phyloP scores from a whole-genome alignment of 805 yeast genomes.

The Metschnikowia henanensis region DNA sequence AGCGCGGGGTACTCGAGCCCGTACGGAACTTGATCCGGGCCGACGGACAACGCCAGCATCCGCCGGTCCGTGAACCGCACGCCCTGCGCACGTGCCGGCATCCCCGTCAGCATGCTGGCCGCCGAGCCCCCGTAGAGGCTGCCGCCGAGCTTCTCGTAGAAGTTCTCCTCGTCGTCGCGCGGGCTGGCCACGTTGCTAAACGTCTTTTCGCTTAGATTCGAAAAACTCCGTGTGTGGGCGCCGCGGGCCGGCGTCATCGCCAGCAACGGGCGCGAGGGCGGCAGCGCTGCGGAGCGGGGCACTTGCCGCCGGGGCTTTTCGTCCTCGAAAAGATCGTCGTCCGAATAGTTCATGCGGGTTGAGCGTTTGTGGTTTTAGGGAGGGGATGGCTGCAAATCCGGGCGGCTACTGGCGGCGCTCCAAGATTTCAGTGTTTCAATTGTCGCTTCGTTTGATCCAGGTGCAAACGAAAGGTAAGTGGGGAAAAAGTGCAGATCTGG shows the following conservation, averaged over 20 bases:
- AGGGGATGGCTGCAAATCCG: no score
- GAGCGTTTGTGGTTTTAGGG: neutral
- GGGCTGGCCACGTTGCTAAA: conserved; percentile 7
- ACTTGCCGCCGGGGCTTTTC: conserved; percentile 8
- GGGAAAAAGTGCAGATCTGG: no score
- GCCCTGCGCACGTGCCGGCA: neutral
- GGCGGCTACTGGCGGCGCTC: no score
- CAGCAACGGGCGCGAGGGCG: conserved; percentile 4
- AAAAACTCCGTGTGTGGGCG: conserved; percentile 11
- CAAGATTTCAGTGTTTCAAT: no score
- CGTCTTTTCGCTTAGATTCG: conserved; percentile 12
- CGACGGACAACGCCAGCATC: conserved; percentile 10
- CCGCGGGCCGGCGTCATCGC: neutral
- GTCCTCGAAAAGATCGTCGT: conserved; percentile 21
- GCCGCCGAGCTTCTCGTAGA: conserved; percentile 21
- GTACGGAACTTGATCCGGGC: conserved; percentile 2
- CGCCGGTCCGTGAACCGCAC: conserved; percentile 10
- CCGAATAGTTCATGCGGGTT: conserved; percentile 11
- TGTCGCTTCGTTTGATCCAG: no score
- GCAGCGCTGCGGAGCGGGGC: neutral
- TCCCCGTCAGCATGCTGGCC: conserved; percentile 4
- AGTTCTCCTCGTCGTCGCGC: conserved; percentile 17
- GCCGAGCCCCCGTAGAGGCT: conserved; percentile 15
- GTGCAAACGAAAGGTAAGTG: no score
- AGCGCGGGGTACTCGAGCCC: conserved; percentile 18